Conservation (phyloP, 768 basidiomycete species). For the Fomitopsis serialis region DNA sequence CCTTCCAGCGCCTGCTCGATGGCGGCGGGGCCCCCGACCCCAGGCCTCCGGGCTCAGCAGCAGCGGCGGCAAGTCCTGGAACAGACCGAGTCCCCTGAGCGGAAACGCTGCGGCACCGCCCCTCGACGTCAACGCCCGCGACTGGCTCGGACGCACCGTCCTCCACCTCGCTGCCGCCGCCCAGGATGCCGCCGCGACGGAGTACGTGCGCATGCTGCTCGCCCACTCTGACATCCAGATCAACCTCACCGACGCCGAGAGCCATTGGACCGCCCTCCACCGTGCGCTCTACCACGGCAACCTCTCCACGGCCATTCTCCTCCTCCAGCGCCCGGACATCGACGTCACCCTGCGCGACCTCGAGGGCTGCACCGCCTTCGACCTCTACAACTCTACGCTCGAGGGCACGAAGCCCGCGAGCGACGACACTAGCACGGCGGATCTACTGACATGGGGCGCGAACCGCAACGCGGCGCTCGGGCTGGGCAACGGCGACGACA, state of each 20-base stretch:
- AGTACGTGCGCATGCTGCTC: constrained; percentile 75
- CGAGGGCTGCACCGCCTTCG: constrained; percentile 89
- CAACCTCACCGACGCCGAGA: constrained; percentile 79
- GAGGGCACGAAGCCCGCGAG: constrained; percentile 58
- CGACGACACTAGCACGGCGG: constrained; percentile 28
- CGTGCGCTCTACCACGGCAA: constrained; percentile 81
- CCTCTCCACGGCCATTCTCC: constrained; percentile 63
- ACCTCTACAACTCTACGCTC: constrained; percentile 89
- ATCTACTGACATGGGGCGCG: constrained; percentile 84
- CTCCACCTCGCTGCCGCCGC: constrained; percentile 78
- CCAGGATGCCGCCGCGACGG: constrained; percentile 53
- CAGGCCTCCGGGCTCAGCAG: constrained; percentile 28
- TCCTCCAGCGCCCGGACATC: constrained; percentile 70
- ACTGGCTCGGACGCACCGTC: constrained; percentile 68
- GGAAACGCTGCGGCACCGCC: constrained; percentile 14
- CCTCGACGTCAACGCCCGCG: constrained; percentile 65
- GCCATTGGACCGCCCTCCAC: constrained; percentile 89
- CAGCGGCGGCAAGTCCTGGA: constrained; percentile 57
- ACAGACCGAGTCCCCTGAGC: constrained; percentile 37
- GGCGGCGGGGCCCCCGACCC: constrained; percentile 30
- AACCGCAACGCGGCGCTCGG: constrained; percentile 88
- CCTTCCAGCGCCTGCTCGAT: constrained; percentile 73
- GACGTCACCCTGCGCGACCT: constrained; percentile 71
- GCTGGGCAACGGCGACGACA: constrained; percentile 72
- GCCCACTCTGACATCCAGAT: constrained; percentile 71